Evolutionary conservation across 768 basidiomycete genomes (phyloP).

Genomic region (Pulveroboletus sp.): DNA sequence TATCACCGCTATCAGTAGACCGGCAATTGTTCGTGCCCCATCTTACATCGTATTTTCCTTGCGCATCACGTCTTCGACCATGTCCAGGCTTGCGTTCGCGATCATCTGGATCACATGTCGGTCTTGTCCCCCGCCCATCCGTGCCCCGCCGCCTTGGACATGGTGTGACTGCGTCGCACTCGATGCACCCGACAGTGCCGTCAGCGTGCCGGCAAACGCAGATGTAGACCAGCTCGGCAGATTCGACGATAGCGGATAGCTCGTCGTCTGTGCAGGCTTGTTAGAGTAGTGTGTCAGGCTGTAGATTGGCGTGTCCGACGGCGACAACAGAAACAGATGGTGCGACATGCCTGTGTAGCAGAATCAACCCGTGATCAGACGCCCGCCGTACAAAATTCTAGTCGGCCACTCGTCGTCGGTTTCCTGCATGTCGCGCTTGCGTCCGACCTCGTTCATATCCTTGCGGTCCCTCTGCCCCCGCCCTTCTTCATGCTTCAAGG

Average conservation of each 20-base stretch:
- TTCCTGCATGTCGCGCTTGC: too few species aligned
- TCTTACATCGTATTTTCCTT: slow-evolving; percentile 76
- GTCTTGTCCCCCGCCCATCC: slow-evolving; percentile 78
- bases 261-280: slow-evolving; percentile 55
- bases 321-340: slow-evolving; percentile 80
- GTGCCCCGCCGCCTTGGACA: slow-evolving; percentile 55
- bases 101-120: slow-evolving; percentile 98
- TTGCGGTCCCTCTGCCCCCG: slow-evolving; percentile 1
- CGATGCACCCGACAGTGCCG: slow-evolving; percentile 80
- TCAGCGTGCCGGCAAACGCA: slow-evolving; percentile 85
- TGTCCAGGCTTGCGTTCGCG: slow-evolving; percentile 93
- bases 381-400: too few species aligned
- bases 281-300: slow-evolving; percentile 77
- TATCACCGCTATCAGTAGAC: slow-evolving; percentile 32
- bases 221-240: slow-evolving; percentile 88
- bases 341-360: slow-evolving; percentile 59
- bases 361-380: background rate
- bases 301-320: slow-evolving; percentile 84
- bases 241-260: slow-evolving; percentile 74
- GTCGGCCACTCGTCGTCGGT: too few species aligned
- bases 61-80: slow-evolving; percentile 88
- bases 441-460: background rate
- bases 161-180: slow-evolving; percentile 61
- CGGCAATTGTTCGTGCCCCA: slow-evolving; percentile 1
- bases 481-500: too few species aligned